Percentiles rank a stretch among this genome's conserved stretches.
phyloP scores from a whole-genome alignment of 345 rosid genomes.

The Erucastrum elatum region DNA sequence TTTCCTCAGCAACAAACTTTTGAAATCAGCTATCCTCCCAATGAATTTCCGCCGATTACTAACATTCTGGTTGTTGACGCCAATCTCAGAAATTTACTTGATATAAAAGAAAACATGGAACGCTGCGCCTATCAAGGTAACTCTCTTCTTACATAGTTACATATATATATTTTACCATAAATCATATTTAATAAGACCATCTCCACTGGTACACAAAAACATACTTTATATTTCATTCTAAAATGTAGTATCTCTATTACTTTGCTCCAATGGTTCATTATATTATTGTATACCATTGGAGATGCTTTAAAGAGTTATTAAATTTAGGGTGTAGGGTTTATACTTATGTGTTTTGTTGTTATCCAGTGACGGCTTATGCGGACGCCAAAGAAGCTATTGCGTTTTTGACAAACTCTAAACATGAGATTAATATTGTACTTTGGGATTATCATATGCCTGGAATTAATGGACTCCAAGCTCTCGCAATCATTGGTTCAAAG shows the following conservation, averaged over 20 bases:
- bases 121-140: constrained; percentile 9
- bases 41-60: background rate
- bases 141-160: background rate
- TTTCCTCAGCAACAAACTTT: background rate
- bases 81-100: background rate
- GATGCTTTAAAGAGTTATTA: too few species aligned
- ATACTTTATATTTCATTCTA: too few species aligned
- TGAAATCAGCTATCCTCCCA: background rate
- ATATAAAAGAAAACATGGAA: background rate
- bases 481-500: background rate
- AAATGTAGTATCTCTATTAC: too few species aligned
- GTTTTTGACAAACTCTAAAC: background rate
- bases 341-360: background rate
- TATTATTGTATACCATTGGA: too few species aligned
- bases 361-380: background rate
- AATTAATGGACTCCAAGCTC: constrained; percentile 33
- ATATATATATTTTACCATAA: background rate
- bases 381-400: constrained; percentile 14
- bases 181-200: too few species aligned
- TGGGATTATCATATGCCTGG: constrained; percentile 33
- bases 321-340: background rate
- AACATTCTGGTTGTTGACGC: constrained; percentile 25
- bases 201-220: too few species aligned
- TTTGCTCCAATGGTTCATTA: too few species aligned
- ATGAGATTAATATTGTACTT: constrained; percentile 22